Percentiles rank a stretch among this genome's conserved stretches.
phyloP scores from a whole-genome alignment of 2,329 filamentous ascomycete species.

The Fusarium sp. region DNA sequence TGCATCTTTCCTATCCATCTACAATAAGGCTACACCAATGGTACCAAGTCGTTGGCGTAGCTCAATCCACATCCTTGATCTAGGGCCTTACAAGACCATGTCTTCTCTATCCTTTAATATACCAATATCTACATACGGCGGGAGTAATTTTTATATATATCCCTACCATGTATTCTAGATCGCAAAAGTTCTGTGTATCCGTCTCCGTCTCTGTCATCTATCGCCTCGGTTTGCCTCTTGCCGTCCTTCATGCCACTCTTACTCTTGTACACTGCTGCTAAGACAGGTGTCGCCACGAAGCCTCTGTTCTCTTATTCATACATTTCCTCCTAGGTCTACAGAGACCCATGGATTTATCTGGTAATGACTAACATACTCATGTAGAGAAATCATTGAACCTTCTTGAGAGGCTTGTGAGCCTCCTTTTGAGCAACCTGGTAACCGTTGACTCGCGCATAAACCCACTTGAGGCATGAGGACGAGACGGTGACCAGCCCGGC shows the following conservation, averaged over 20 bases:
- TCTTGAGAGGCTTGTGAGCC: constrained; percentile 46
- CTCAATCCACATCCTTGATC: not conserved
- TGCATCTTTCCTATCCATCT: not conserved
- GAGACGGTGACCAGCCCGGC: constrained; percentile 78
- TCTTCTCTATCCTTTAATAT: not conserved
- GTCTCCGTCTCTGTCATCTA: not conserved
- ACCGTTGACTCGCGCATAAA: constrained; percentile 76
- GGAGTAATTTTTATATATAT: not conserved
- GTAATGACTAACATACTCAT: no score
- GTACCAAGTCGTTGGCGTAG: not conserved
- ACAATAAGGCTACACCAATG: not conserved
- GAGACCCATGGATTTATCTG: not conserved
- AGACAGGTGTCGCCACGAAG: not conserved
- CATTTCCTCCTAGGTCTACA: not conserved
- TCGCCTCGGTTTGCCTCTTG: not conserved
- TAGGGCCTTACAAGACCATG: not conserved
- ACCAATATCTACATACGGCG: not conserved
- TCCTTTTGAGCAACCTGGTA: constrained; percentile 50
- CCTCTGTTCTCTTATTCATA: not conserved
- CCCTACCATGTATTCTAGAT: not conserved
- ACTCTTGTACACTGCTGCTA: not conserved
- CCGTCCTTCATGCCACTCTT: not conserved
- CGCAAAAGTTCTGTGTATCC: not conserved
- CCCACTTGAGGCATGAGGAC: constrained; percentile 74
- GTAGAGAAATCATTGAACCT: constrained; percentile 38